Percentiles rank a stretch among this genome's conserved stretches.
Evolutionary conservation across 1,139 yeast species (phyloP).

Genomic region (Lodderomyces parapsilosis): DNA sequence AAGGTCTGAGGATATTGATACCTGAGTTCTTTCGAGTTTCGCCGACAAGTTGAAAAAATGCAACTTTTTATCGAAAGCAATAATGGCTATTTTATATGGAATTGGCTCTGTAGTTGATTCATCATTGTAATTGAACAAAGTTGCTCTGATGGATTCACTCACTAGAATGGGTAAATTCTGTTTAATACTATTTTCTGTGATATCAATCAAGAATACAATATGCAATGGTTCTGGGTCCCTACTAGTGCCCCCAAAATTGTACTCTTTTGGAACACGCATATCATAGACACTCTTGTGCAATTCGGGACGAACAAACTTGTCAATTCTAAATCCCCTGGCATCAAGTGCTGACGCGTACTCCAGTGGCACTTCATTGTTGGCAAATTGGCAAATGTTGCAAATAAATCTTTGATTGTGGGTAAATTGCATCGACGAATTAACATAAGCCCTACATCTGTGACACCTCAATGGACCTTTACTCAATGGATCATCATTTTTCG

Average conservation of each 20-base stretch:
- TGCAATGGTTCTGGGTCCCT: slow-evolving; percentile 46
- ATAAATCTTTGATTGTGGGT: slow-evolving; percentile 62
- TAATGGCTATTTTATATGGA: slow-evolving; percentile 51
- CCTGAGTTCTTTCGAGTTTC: slow-evolving; percentile 56
- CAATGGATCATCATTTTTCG: slow-evolving; percentile 23
- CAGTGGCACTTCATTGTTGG: slow-evolving; percentile 63
- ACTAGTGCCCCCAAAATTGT: slow-evolving; percentile 49
- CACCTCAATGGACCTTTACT: slow-evolving; percentile 81
- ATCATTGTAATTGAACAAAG: slow-evolving; percentile 36
- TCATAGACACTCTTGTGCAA: slow-evolving; percentile 84
- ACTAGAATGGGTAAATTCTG: slow-evolving; percentile 65
- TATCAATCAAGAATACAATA: slow-evolving; percentile 78
- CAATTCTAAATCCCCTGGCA: slow-evolving; percentile 59
- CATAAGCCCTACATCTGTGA: slow-evolving; percentile 83
- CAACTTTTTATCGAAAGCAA: slow-evolving; percentile 72
- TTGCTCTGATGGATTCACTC: slow-evolving; percentile 69
- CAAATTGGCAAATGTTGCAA: slow-evolving; percentile 86
- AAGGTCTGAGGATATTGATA: slow-evolving; percentile 68
- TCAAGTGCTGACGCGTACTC: slow-evolving; percentile 70
- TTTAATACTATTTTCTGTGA: slow-evolving; percentile 60
- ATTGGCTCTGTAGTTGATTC: slow-evolving; percentile 7
- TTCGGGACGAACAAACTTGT: slow-evolving; percentile 69
- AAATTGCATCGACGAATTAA: slow-evolving; percentile 82
- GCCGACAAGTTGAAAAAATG: slow-evolving; percentile 73
- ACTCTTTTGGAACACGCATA: slow-evolving; percentile 70